Base-by-base conservation (phyloP, 1,284 basidiomycete species). In the Boletus smithii region DNA sequence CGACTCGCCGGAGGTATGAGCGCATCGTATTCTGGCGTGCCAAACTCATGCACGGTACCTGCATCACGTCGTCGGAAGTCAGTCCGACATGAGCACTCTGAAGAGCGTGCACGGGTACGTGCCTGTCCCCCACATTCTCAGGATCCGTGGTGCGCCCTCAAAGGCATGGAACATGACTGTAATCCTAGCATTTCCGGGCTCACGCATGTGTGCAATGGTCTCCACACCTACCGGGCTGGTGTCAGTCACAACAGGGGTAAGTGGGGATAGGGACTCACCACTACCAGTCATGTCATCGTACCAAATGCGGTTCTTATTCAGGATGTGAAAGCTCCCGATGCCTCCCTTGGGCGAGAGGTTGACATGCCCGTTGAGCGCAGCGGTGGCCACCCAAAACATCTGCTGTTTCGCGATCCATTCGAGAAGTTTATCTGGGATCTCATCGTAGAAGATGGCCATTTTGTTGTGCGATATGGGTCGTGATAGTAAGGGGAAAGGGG, bases 241-340 rank as follows among this genome's bases (percentile, higher is more conserved):
- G 8, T 51, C 8, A 45, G 24, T 16, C 18, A 14, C 11, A n/a
- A 18, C 9, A 23, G 18, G 26, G 13, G 20, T 3, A 9, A 29
- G 26, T 37, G 13, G 7, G 3, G 2, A 30, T 18, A 18, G 6
- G 14, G 5, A 65, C 73, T 35, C 46, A 79, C 79, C 78, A 48
- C 77, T 77, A 9, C 79, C 79, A 32, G 73, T 76, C 36, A 80
- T 65, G 58, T 81, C 79, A 53, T 82, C 79, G 44, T 82, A 82
- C 78, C 80, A 81, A 5, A 80, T 76, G 37, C 63, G 63, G 26
- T 69, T 72, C 16, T 69, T 60, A 44, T 74, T 66, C n/a, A 73
- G 60, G 44, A 81, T 59, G 53, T 79, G 78, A 55, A 82, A 81
- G 14, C 58, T 60, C 5, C 55, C 51, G 10, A 63, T 46, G n/a